Evolutionary conservation across 2,329 filamentous ascomycete species (phyloP).

Genomic region (Daldinia sp.): DNA sequence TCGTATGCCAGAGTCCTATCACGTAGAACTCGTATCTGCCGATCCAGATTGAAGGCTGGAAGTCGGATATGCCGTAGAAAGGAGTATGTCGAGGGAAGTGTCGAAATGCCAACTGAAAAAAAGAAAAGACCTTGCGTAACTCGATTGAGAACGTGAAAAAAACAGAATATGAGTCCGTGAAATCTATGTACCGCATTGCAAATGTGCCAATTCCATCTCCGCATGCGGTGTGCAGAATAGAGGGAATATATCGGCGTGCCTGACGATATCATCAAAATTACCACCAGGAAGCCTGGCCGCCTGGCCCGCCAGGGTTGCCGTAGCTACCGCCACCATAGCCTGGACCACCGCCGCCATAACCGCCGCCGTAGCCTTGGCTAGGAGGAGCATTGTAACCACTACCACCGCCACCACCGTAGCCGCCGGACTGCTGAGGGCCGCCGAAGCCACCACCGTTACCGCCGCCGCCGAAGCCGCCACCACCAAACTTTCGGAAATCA

Average conservation of each 20-base stretch:
- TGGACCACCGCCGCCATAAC: slow-evolving; percentile 59
- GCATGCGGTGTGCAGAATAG: slow-evolving; percentile 37
- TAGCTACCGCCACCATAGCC: slow-evolving; percentile 65
- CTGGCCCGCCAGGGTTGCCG: slow-evolving; percentile 75
- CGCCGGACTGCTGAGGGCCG: slow-evolving; percentile 58
- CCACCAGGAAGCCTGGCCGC: slow-evolving; percentile 78
- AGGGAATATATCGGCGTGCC: slow-evolving; percentile 38
- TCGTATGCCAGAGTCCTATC: slow-evolving; percentile 53
- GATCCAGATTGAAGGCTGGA: slow-evolving; percentile 50
- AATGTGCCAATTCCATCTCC: slow-evolving; percentile 39
- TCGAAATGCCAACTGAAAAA: slow-evolving; percentile 47
- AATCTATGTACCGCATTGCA: slow-evolving; percentile 46
- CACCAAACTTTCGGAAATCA: slow-evolving; percentile 87
- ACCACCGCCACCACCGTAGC: slow-evolving; percentile 59
- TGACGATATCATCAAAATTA: slow-evolving; percentile 54
- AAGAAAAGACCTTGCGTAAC: slow-evolving; percentile 41
- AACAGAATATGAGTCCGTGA: slow-evolving; percentile 40
- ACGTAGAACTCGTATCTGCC: slow-evolving; percentile 52
- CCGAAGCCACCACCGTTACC: slow-evolving; percentile 57
- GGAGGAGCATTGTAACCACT: slow-evolving; percentile 56
- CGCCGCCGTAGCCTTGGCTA: slow-evolving; percentile 50
- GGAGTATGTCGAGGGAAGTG: slow-evolving; percentile 46
- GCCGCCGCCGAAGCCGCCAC: slow-evolving; percentile 59
- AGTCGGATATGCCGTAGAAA: slow-evolving; percentile 52
- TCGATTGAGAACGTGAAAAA: slow-evolving; percentile 38